Base-by-base conservation (phyloP, 805 yeast species). In the Ogataea nitratoaversa region DNA sequence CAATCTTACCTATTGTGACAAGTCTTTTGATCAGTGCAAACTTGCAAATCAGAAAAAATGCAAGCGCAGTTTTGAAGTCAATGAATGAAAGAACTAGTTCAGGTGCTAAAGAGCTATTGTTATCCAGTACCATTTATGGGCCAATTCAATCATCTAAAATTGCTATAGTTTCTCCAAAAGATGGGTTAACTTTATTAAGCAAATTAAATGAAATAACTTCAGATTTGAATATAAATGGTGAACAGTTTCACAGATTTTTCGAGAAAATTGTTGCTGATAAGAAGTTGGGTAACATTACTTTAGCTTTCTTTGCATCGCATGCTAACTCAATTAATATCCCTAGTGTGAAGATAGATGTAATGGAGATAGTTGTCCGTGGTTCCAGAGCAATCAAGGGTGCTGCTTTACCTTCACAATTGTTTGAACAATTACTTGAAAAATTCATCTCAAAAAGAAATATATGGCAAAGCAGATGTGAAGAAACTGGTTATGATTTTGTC, bases 231-330 rank as follows among this genome's bases (percentile, higher is more conserved):
- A 59, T 79, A 46, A 89, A 82, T 48, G 62, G 62, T 25, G 59
- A 65, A 19, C 78, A 75, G 51, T 59, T 78, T 43, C 57, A 69
- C 40, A 43, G 62, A 46, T 47, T 52, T 22, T 59, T 72, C 41
- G 59, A 41, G 37, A 44, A 47, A 9, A 36, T 66, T 22, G 52
- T 74, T 4, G 66, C 69, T 19, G 80, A 81, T 55, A 76, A 72
- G 50, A 78, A 74, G 43, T 56, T 74, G 32, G 82, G 82, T 13
- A 72, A 75, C 41, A 63, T 82, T 5, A 68, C 74, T 33, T 59
- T 81, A 39, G 74, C 89, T 0, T 84, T 81, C 48, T 69, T 87
- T 52, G 76, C 83, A 16, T 78, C 82, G 41, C 93, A 88, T 59
- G 84, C 86, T 53, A 57, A 67, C 29, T 49, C 65, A 8, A 64